Base-by-base conservation (phyloP, 2,329 filamentous ascomycete genomes). In the Beauveria sp. region DNA sequence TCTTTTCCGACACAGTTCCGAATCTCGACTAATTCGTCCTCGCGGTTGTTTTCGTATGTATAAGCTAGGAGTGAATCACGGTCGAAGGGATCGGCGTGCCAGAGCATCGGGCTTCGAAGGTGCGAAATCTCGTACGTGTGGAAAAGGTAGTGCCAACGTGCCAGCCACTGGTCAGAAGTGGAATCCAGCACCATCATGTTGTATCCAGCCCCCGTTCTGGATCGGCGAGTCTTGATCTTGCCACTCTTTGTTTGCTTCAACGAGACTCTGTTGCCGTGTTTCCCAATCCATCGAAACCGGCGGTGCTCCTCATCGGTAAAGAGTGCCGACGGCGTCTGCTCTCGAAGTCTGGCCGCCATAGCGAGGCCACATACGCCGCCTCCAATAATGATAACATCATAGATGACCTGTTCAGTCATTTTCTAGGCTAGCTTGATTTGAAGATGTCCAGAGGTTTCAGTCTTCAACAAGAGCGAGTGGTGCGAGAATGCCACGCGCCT, bases 261-360 rank as follows among this genome's bases (percentile, higher is more conserved):
- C 8, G 79, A 78, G 71, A 85, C 83, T 34, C 83, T 81, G 30
- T 79, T 79, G 30, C 81, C 80, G 68, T 90, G 83, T 61, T 85
- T 87, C 61, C 80, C 80, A 61, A 91, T 86, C 87, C 89, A 92
- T 71, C 90, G 85, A 70, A 90, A 93, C n/a, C 90, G 81, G 47
- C 87, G 84, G 68, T 93, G 89, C 68, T 93, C 90, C 66, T 90
- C 88, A 69, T 93, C 89, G 0, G 90, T 92, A 73, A 93, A 93
- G 57, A 92, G 84, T 1, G 90, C 89, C 0, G 87, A 90, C 0
- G 90, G 90, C 0, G 88, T 89, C 59, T 81, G 79, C 72, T 93
- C 90, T 47, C 83, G 81, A 1, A 93, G 80, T 4, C 90, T 82
- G 1, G 89, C 85, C 9, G 90, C 88, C 6, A 89, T 83, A 5